These are phyloP conservation scores for Xerocomus cyaneibrunnescens DNA, from an alignment of 1,284 basidiomycete genomes.

Conservation along the genomic window DNA sequence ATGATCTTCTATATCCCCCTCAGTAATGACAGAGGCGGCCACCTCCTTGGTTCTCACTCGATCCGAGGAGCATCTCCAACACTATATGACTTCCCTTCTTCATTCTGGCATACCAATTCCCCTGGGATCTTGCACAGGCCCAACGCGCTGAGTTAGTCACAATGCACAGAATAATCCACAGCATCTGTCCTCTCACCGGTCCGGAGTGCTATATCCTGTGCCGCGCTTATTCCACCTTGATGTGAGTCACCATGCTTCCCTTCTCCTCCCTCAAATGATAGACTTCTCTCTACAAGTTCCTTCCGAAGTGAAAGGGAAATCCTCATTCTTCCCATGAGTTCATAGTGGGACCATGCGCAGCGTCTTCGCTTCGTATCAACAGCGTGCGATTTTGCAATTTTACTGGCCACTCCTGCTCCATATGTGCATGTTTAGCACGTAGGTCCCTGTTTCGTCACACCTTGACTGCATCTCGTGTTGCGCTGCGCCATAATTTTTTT, in stretches of 20 bases:
- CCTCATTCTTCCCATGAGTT: conserved; percentile 14
- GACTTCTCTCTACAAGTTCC: conserved; percentile 25
- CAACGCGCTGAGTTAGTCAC: conserved; percentile 3
- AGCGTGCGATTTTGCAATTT: conserved; percentile 20
- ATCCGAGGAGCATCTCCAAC: conserved; percentile 16
- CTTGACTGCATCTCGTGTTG: conserved; percentile 3
- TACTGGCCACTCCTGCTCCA: conserved; percentile 4
- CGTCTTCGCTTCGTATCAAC: conserved; percentile 6
- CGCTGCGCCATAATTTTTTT: neutral
- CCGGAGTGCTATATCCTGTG: conserved; percentile 2
- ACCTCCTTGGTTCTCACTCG: neutral
- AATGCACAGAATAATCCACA: neutral
- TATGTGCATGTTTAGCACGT: conserved; percentile 7
- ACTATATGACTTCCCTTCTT: neutral
- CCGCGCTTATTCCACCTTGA: conserved; percentile 6
- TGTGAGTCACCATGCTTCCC: conserved; percentile 15
- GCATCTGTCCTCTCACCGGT: neutral
- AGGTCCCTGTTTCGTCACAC: neutral
- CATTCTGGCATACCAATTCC: conserved; percentile 6
- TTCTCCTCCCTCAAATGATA: conserved; percentile 11
- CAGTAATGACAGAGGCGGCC: neutral
- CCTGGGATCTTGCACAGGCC: neutral
- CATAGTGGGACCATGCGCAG: conserved; percentile 2
- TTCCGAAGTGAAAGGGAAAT: conserved; percentile 26
- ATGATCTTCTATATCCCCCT: neutral